A percentile compares a stretch with the other conserved stretches of the same genome.
Evolutionary conservation across 2,329 filamentous ascomycete genomes (phyloP).

Genomic region (Penicillium digitatum): DNA sequence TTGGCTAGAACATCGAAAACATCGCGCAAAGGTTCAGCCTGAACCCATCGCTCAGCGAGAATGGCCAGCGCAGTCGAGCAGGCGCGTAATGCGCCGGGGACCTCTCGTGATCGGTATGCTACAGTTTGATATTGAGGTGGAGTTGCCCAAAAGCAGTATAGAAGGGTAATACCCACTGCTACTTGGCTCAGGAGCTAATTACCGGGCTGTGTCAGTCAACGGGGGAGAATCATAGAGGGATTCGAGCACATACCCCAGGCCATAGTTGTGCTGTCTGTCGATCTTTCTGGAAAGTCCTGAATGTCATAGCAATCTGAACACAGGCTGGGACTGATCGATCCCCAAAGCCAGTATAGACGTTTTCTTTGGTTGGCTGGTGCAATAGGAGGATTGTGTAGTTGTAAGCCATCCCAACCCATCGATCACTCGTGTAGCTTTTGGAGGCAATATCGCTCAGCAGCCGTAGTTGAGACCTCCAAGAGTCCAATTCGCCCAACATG

Average conservation of each 20-base stretch:
- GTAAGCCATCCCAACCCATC: constrained; percentile 20
- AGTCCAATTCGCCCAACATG: constrained; percentile 14
- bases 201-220: not conserved
- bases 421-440: constrained; percentile 14
- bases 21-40: constrained; percentile 17
- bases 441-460: constrained; percentile 11
- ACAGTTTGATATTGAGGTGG: constrained; percentile 2
- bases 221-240: not conserved
- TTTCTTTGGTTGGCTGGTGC: constrained; percentile 14
- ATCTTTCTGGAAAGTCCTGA: constrained; percentile 17
- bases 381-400: constrained; percentile 16
- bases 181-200: constrained; percentile 17
- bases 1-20: constrained; percentile 13
- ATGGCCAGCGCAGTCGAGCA: constrained; percentile 16
- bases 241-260: constrained; percentile 11
- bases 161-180: constrained; percentile 12
- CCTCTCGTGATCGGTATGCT: constrained; percentile 3
- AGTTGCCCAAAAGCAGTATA: constrained; percentile 20
- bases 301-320: constrained; percentile 12
- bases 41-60: constrained; percentile 14
- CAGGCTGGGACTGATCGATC: constrained; percentile 11
- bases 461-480: constrained; percentile 14
- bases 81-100: constrained; percentile 11
- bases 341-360: constrained; percentile 6
- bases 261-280: constrained; percentile 18